Evolutionary conservation across 2,329 filamentous ascomycete species (phyloP).

Genomic region (Rhinocladiella similis): DNA sequence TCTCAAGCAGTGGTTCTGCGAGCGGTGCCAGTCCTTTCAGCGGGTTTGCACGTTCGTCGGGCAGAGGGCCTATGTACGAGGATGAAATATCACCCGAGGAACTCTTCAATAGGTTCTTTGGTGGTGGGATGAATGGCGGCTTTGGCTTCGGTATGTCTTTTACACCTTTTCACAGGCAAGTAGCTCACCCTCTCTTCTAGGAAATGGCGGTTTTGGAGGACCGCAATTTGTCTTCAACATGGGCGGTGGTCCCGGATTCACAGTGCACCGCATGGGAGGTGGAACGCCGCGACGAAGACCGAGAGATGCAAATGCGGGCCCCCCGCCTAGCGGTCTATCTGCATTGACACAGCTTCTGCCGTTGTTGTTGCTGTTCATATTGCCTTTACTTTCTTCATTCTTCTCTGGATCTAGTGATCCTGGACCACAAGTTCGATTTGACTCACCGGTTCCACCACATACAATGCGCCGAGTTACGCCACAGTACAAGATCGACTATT

Average conservation of each 20-base stretch:
- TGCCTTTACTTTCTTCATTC: slow-evolving; percentile 78
- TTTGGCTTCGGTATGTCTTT: slow-evolving; percentile 62
- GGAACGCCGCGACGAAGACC: slow-evolving; percentile 73
- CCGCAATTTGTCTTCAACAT: slow-evolving; percentile 95
- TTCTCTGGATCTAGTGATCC: slow-evolving; percentile 61
- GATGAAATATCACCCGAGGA: slow-evolving; percentile 96
- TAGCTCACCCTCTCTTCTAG: slow-evolving; percentile 34
- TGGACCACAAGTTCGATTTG: slow-evolving; percentile 74
- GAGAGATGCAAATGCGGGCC: slow-evolving; percentile 59
- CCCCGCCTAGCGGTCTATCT: slow-evolving; percentile 52
- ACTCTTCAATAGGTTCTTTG: slow-evolving; percentile 96
- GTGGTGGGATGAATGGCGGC: slow-evolving; percentile 62
- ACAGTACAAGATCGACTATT: slow-evolving; percentile 77
- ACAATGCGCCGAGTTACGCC: slow-evolving; percentile 72
- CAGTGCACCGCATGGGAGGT: slow-evolving; percentile 95
- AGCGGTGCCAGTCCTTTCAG: slow-evolving; percentile 46
- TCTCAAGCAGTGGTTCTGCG: slow-evolving; percentile 56
- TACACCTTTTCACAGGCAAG: not conserved
- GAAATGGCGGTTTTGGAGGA: slow-evolving; percentile 67
- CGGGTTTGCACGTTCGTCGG: slow-evolving; percentile 47
- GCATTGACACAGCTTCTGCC: slow-evolving; percentile 76
- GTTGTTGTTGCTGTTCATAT: slow-evolving; percentile 83
- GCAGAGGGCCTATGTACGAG: slow-evolving; percentile 68
- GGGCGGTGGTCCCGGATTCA: slow-evolving; percentile 83
- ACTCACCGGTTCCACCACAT: slow-evolving; percentile 67